Conservation (phyloP, 176 grass and related monocot species). For the Areca catechu region DNA sequence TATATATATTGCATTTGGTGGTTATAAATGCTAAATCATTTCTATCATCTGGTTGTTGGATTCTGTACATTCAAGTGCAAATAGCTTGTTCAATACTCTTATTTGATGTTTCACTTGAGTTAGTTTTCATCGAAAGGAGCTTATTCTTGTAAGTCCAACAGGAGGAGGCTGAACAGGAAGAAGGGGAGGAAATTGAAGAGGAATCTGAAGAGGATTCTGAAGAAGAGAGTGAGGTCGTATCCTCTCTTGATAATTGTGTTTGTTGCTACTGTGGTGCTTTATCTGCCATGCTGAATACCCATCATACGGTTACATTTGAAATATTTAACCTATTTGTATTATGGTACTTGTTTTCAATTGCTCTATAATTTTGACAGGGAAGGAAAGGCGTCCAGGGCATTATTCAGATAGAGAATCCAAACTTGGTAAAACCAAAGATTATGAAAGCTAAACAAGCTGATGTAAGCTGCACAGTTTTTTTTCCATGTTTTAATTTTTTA, state of each 20-base stretch:
- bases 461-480: constrained; percentile 52
- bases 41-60: too few species aligned
- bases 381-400: constrained; percentile 72
- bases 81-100: too few species aligned
- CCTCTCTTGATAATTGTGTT: not conserved
- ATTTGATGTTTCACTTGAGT: not conserved
- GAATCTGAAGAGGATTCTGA: constrained; percentile 71
- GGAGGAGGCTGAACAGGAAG: constrained; percentile 53
- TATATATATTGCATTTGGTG: too few species aligned
- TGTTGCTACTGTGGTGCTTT: constrained; percentile 5
- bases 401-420: constrained; percentile 96
- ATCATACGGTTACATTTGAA: constrained; percentile 4
- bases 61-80: too few species aligned
- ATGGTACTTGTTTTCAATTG: constrained; percentile 2
- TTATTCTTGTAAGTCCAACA: constrained; percentile 23
- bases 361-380: constrained; percentile 45
- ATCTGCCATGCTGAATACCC: not conserved
- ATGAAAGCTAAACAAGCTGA: constrained; percentile 93
- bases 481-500: constrained; percentile 3
- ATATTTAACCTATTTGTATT: constrained; percentile 1
- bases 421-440: constrained; percentile 71
- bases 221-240: constrained; percentile 45
- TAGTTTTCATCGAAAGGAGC: constrained; percentile 4
- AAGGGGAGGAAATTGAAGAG: constrained; percentile 61
- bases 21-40: too few species aligned